phyloP scores from a whole-genome alignment of 257 asterid species.

The Haberlea rhodopensis region DNA sequence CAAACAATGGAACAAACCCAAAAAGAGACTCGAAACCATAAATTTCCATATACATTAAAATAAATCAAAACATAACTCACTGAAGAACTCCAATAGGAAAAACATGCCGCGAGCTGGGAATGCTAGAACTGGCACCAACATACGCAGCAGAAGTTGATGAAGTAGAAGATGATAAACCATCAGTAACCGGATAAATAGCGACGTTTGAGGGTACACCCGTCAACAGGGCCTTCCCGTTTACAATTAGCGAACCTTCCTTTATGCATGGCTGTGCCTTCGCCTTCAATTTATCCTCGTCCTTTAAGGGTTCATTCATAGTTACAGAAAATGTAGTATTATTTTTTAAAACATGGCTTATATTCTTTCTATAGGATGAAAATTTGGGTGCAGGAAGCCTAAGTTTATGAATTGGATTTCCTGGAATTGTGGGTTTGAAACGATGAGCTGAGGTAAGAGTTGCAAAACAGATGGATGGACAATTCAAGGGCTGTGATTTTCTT shows the following conservation, averaged over 20 bases:
- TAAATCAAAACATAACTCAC: slow-evolving; percentile 28
- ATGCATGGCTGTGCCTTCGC: slow-evolving; percentile 38
- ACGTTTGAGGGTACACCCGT: slow-evolving; percentile 45
- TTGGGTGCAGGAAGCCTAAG: slow-evolving; percentile 1
- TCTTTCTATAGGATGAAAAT: slow-evolving; percentile 7
- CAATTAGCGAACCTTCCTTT: slow-evolving; percentile 39
- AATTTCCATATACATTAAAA: too few relatives aligned
- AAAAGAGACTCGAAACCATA: too few relatives aligned
- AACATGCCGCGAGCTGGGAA: slow-evolving; percentile 42
- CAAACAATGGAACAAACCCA: background rate
- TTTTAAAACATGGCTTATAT: background rate
- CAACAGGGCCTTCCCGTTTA: slow-evolving; percentile 42
- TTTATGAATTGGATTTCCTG: slow-evolving; percentile 1
- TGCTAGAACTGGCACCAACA: slow-evolving; percentile 43
- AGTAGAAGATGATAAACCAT: slow-evolving; percentile 23
- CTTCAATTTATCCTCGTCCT: slow-evolving; percentile 38
- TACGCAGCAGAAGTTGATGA: slow-evolving; percentile 33
- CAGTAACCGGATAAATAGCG: slow-evolving; percentile 38
- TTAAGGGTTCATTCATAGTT: slow-evolving; percentile 21
- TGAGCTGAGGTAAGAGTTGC: background rate
- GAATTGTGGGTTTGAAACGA: slow-evolving; percentile 13
- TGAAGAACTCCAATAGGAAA: slow-evolving; percentile 51
- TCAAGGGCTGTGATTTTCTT: background rate
- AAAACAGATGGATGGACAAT: background rate
- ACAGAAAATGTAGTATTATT: background rate